A percentile compares a stretch with the other conserved stretches of the same genome.
These are phyloP conservation scores for Chamaenerion angustifolium DNA, from an alignment of 345 rosid species.

Conservation along the genomic window DNA sequence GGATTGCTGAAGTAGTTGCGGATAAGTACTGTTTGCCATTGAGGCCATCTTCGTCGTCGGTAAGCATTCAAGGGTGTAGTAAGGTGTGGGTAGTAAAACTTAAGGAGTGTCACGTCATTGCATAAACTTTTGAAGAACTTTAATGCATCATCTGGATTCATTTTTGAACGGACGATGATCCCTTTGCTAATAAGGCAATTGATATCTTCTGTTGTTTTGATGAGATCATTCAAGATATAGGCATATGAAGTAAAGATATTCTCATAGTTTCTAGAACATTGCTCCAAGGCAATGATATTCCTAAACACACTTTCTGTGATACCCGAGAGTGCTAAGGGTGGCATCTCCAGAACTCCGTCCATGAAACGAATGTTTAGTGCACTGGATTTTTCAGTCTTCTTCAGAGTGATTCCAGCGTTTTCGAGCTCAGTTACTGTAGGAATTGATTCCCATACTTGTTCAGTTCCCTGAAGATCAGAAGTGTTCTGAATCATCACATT, in stretches of 20 bases:
- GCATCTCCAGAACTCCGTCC: conserved; percentile 8
- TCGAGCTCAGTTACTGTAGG: conserved; percentile 4
- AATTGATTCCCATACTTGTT: conserved; percentile 3
- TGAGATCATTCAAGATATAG: conserved; percentile 12
- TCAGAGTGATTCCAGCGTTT: background rate
- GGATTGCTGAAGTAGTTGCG: conserved; percentile 3
- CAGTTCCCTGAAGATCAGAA: too few species aligned
- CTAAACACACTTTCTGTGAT: conserved; percentile 9
- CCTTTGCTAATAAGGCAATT: conserved; percentile 8
- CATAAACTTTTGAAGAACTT: conserved; percentile 11
- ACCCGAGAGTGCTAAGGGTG: conserved; percentile 7
- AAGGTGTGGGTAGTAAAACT: conserved; percentile 7
- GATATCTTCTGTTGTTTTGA: conserved; percentile 11
- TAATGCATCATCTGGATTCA: conserved; percentile 11
- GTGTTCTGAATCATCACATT: conserved; percentile 2
- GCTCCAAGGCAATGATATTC: conserved; percentile 18
- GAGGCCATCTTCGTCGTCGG: background rate
- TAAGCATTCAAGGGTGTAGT: too few species aligned
- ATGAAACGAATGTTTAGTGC: conserved; percentile 1
- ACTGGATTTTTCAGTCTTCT: background rate
- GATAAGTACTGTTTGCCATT: conserved; percentile 1
- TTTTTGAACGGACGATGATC: conserved; percentile 4
- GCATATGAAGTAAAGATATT: conserved; percentile 15
- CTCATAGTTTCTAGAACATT: conserved; percentile 4
- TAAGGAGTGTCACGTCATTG: conserved; percentile 9